Evolutionary conservation across 2,329 filamentous ascomycete species (phyloP).

Genomic region (Calonectria hawksworthii): DNA sequence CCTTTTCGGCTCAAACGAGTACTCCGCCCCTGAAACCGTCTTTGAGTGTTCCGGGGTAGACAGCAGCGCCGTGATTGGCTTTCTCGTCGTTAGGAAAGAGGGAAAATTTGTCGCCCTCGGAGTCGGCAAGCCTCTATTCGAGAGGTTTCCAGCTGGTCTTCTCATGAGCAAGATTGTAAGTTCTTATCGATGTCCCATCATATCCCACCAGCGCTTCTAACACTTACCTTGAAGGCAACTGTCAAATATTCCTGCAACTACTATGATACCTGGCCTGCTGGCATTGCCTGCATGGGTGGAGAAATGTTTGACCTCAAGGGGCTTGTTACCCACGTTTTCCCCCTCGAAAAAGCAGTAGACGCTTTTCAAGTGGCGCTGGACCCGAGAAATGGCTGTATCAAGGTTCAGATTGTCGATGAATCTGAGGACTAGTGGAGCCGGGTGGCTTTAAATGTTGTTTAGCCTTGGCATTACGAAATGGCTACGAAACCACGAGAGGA

Average conservation of each 20-base stretch:
- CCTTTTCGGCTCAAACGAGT: background rate
- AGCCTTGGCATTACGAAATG: background rate
- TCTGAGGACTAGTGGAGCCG: background rate
- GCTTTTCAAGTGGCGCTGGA: background rate
- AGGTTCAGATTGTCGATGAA: background rate
- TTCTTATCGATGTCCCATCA: background rate
- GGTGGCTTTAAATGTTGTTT: background rate
- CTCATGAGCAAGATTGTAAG: background rate
- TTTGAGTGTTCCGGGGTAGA: background rate
- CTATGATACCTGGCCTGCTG: background rate
- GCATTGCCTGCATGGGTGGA: background rate
- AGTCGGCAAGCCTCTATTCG: background rate
- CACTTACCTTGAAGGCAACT: background rate
- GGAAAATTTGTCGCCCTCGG: background rate
- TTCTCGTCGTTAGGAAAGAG: background rate
- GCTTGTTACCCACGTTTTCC: background rate
- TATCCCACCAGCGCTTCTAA: background rate
- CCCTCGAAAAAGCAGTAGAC: background rate
- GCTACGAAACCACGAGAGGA: background rate
- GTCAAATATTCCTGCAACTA: background rate
- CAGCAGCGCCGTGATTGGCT: background rate
- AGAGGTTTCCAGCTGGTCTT: background rate
- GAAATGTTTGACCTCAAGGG: background rate
- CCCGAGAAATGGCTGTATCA: background rate
- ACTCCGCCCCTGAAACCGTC: background rate